A percentile compares a stretch with the other conserved stretches of the same genome.
Conservation (phyloP, 1,284 basidiomycete genomes). For the Papiliotrema terrestris region DNA sequence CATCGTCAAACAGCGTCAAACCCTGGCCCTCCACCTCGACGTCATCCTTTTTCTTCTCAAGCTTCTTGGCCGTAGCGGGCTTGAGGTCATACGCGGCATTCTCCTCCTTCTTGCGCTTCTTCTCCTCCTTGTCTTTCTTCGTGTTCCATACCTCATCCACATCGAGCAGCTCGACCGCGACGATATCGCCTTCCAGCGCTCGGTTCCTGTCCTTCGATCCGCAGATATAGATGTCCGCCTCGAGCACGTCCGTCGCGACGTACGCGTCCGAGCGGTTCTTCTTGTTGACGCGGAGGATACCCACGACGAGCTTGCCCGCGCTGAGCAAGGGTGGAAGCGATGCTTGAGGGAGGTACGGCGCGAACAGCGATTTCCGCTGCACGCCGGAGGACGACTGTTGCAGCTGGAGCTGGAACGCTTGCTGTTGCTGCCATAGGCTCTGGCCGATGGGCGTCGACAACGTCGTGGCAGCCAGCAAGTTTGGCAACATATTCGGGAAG, state of each 20-base stretch:
- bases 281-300: constrained; percentile 96
- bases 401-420: constrained; percentile 71
- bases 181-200: constrained; percentile 96
- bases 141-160: constrained; percentile 98
- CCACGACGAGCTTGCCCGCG: constrained; percentile 98
- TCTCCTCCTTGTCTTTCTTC: constrained; percentile 99
- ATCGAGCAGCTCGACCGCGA: constrained; percentile 95
- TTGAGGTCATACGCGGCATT: constrained; percentile 79
- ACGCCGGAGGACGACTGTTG: constrained; percentile 81
- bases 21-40: constrained; percentile 99
- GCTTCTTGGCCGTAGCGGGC: constrained; percentile 71
- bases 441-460: constrained; percentile 54
- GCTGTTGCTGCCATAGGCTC: constrained; percentile 75
- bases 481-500: constrained; percentile 93
- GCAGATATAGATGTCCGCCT: constrained; percentile 98
- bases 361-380: constrained; percentile 97
- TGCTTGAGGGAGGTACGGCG: constrained; percentile 96
- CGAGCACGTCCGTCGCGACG: constrained; percentile 97
- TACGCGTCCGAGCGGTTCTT: constrained; percentile 98
- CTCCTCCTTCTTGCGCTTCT: constrained; percentile 99
- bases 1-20: constrained; percentile 92
- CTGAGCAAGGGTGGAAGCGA: constrained; percentile 93
- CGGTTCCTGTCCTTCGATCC: constrained; percentile 99
- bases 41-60: constrained; percentile 99
- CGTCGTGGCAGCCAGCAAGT: constrained; percentile 92